phyloP scores from a whole-genome alignment of 768 basidiomycete genomes.

The Multifurca ochricompacta region DNA sequence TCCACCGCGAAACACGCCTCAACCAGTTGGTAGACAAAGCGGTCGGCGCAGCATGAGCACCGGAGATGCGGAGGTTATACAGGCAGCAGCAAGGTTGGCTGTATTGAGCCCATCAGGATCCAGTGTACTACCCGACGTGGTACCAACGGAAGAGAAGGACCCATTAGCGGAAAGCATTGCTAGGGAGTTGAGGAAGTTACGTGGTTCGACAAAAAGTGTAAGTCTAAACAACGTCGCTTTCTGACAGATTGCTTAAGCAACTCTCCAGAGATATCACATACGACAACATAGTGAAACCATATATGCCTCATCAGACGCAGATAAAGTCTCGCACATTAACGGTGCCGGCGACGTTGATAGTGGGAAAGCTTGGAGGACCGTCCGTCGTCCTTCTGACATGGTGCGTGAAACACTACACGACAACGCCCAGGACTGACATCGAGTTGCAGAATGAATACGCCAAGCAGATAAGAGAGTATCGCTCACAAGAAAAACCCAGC shows the following conservation, averaged over 20 bases:
- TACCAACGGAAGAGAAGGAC: conserved; percentile 41
- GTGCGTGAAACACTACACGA: conserved; percentile 34
- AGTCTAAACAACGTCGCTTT: conserved; percentile 22
- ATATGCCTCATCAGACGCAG: conserved; percentile 62
- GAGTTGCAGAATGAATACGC: conserved; percentile 79
- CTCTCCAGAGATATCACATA: conserved; percentile 66
- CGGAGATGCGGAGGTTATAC: conserved; percentile 50
- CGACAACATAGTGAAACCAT: conserved; percentile 71
- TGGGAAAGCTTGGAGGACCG: conserved; percentile 80
- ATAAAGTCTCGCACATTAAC: conserved; percentile 62
- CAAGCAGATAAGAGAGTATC: conserved; percentile 78
- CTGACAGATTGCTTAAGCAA: conserved; percentile 5
- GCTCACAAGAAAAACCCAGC: conserved; percentile 64
- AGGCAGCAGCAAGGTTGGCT: conserved; percentile 23
- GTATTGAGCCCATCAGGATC: conserved; percentile 28
- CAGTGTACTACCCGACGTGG: conserved; percentile 33
- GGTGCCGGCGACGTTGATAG: conserved; percentile 76
- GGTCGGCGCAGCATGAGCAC: conserved; percentile 72
- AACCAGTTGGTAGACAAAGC: conserved; percentile 35
- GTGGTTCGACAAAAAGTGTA: conserved; percentile 39
- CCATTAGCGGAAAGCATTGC: conserved; percentile 63
- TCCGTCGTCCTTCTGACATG: conserved; percentile 91
- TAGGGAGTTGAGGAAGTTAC: conserved; percentile 57
- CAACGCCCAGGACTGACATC: neutral
- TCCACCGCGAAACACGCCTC: conserved; percentile 25